Percentiles rank a stretch among this genome's conserved stretches.
These are phyloP conservation scores for Dioscorea alata DNA, from an alignment of 106 monocot genomes.

Conservation along the genomic window DNA sequence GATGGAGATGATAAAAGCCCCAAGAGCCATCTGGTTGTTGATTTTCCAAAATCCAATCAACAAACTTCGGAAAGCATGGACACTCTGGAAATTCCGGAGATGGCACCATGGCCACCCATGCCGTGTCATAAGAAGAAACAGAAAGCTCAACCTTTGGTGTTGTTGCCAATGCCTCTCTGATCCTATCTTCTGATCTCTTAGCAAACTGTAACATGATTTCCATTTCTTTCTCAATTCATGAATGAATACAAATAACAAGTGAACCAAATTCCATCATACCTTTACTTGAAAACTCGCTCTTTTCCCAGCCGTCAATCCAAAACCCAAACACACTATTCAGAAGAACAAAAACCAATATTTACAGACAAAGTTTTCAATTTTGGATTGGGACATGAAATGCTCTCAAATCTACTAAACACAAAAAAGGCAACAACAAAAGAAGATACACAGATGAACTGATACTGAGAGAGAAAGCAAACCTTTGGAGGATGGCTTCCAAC, in stretches of 20 bases:
- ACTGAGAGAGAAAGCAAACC: not conserved
- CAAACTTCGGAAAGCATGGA: slow-evolving; percentile 78
- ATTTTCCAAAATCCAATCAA: slow-evolving; percentile 83
- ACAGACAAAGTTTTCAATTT: not conserved
- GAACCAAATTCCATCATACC: not conserved
- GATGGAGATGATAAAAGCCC: slow-evolving; percentile 28
- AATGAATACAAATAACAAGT: not conserved
- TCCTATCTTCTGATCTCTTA: slow-evolving; percentile 28
- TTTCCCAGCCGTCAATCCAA: not conserved
- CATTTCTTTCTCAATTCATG: not conserved
- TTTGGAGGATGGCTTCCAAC: not conserved
- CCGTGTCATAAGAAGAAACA: slow-evolving; percentile 74
- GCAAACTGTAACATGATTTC: slow-evolving; percentile 11
- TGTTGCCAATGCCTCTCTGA: slow-evolving; percentile 29
- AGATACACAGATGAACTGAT: not conserved
- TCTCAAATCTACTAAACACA: not conserved
- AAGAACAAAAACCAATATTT: not conserved
- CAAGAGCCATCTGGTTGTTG: slow-evolving; percentile 80
- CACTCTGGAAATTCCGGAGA: slow-evolving; percentile 25
- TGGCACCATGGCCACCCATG: slow-evolving; percentile 96
- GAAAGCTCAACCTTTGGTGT: slow-evolving; percentile 27
- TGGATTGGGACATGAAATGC: not conserved
- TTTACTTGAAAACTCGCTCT: not conserved
- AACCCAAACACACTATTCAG: not conserved
- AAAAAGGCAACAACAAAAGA: not conserved